A percentile compares a stretch with the other conserved stretches of the same genome.
phyloP scores from a whole-genome alignment of 2,329 filamentous ascomycete species.

The Apiospora kogelbergensis region DNA sequence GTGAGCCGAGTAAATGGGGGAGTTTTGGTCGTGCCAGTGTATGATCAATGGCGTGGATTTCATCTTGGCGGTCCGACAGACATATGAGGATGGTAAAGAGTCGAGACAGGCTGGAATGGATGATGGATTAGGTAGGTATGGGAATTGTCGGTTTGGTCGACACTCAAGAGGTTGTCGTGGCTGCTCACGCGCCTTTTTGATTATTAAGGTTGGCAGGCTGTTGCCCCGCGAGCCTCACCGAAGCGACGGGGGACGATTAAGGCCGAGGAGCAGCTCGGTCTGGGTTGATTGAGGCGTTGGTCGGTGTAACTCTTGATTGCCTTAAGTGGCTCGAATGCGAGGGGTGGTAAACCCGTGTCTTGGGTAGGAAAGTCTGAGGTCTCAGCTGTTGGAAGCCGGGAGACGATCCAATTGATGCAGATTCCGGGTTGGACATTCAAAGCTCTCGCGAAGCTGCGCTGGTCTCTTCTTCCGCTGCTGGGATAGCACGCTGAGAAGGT shows the following conservation, averaged over 20 bases:
- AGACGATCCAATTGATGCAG: background rate
- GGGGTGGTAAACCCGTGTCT: background rate
- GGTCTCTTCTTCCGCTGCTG: background rate
- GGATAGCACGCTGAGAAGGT: background rate
- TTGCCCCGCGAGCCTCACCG: constrained; percentile 5
- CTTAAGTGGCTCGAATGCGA: background rate
- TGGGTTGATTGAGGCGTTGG: background rate
- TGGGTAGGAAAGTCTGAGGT: background rate
- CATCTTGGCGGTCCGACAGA: constrained; percentile 58
- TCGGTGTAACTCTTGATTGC: background rate
- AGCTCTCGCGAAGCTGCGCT: background rate
- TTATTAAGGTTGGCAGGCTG: constrained; percentile 1
- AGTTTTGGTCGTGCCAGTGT: constrained; percentile 97
- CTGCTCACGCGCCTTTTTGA: background rate
- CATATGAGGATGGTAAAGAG: constrained; percentile 13
- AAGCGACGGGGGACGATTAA: background rate
- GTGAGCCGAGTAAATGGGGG: constrained; percentile 95
- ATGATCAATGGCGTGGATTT: constrained; percentile 96
- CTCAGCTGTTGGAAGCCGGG: background rate
- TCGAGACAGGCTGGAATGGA: background rate
- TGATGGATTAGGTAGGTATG: background rate
- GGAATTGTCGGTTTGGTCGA: background rate
- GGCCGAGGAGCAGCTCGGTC: background rate
- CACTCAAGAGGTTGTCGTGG: background rate
- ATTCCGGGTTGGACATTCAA: background rate